Evolutionary conservation across 495 filamentous ascomycete species (phyloP).

Genomic region (Pyrenopolyporus hunteri): DNA sequence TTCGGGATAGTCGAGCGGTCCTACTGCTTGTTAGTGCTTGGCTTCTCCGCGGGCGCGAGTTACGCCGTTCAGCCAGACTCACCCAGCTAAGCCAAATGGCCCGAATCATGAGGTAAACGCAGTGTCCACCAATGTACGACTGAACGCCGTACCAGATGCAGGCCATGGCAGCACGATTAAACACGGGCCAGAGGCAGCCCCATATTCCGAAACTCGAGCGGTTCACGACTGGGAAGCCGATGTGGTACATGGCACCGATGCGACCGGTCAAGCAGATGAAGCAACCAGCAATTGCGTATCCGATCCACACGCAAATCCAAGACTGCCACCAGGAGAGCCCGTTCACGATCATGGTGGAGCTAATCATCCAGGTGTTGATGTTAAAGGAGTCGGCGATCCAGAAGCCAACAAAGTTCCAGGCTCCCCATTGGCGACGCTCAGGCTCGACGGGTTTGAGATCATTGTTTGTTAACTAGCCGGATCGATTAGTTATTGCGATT

Average conservation of each 20-base stretch:
- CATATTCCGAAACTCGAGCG: slow-evolving; percentile 84
- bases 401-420: slow-evolving; percentile 89
- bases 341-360: slow-evolving; percentile 72
- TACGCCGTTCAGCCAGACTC: slow-evolving; percentile 11
- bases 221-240: slow-evolving; percentile 81
- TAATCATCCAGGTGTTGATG: slow-evolving; percentile 99
- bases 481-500: slow-evolving; percentile 22
- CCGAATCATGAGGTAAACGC: slow-evolving; percentile 80
- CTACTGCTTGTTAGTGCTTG: slow-evolving; percentile 35
- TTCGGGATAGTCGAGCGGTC: slow-evolving; percentile 66
- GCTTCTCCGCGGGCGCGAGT: not conserved
- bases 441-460: slow-evolving; percentile 92
- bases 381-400: slow-evolving; percentile 96
- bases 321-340: slow-evolving; percentile 95
- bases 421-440: slow-evolving; percentile 82
- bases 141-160: slow-evolving; percentile 91
- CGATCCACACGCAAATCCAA: slow-evolving; percentile 88
- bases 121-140: slow-evolving; percentile 82
- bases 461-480: slow-evolving; percentile 73
- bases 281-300: slow-evolving; percentile 75
- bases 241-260: slow-evolving; percentile 89
- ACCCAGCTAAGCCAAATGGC: slow-evolving; percentile 74
- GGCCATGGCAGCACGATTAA: slow-evolving; percentile 88
- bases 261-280: slow-evolving; percentile 82
- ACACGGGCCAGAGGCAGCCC: slow-evolving; percentile 87